Conservation (phyloP, 2,329 filamentous ascomycete genomes). For the Blastomyces silverae region DNA sequence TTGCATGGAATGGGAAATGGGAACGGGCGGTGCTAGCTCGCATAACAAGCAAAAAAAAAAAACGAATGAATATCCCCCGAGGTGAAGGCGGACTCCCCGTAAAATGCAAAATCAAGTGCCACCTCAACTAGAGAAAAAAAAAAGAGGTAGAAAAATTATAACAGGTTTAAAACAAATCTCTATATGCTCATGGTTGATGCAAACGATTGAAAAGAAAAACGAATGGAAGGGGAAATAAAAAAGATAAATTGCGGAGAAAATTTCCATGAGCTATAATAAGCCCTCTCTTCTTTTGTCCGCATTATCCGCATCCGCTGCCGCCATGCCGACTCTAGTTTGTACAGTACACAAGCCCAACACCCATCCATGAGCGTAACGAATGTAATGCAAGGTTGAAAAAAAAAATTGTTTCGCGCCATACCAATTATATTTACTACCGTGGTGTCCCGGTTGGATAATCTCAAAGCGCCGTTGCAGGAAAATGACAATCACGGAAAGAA, state of each 20-base stretch:
- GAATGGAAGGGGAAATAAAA: neutral
- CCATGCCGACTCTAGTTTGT: neutral
- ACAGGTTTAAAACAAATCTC: neutral
- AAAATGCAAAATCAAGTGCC: neutral
- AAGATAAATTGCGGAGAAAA: neutral
- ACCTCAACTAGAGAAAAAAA: neutral
- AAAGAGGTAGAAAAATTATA: neutral
- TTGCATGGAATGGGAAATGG: neutral
- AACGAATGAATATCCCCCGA: constrained; percentile 30
- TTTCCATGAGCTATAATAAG: constrained; percentile 3
- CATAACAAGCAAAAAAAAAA: constrained; percentile 20
- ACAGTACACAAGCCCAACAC: constrained; percentile 1
- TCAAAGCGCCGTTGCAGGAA: neutral
- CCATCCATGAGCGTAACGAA: constrained; percentile 19
- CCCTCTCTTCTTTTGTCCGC: neutral
- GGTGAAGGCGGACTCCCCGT: neutral
- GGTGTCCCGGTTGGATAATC: neutral
- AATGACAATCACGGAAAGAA: neutral
- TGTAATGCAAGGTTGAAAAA: constrained; percentile 23
- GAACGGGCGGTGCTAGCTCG: neutral
- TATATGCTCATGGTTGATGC: constrained; percentile 9
- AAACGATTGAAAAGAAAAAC: neutral
- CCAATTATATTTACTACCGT: neutral
- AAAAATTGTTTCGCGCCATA: constrained; percentile 13
- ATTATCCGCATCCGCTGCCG: constrained; percentile 12